A percentile compares a stretch with the other conserved stretches of the same genome.
phyloP scores from a whole-genome alignment of 1,139 yeast genomes.

The Yamadazyma atlantica region DNA sequence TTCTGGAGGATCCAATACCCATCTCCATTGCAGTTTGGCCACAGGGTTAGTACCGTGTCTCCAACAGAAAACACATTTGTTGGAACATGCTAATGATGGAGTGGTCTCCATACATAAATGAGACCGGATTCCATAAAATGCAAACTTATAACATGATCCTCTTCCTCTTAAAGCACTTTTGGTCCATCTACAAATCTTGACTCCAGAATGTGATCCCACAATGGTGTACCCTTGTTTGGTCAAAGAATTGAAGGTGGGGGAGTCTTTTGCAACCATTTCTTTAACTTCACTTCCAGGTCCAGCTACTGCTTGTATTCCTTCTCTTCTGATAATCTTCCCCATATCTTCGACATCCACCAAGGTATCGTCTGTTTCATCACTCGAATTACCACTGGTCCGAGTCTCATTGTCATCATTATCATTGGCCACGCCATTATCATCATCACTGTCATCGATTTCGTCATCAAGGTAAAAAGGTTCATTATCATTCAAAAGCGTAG shows the following conservation, averaged over 20 bases:
- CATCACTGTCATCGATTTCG: slow-evolving; percentile 36
- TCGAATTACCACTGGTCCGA: slow-evolving; percentile 16
- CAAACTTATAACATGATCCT: slow-evolving; percentile 91
- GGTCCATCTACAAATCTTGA: slow-evolving; percentile 94
- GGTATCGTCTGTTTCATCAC: slow-evolving; percentile 42
- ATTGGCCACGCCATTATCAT: slow-evolving; percentile 21
- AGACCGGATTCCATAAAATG: slow-evolving; percentile 85
- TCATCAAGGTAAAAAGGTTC: slow-evolving; percentile 57
- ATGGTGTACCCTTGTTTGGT: slow-evolving; percentile 93
- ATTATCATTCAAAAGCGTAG: slow-evolving; percentile 61
- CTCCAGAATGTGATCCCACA: slow-evolving; percentile 95
- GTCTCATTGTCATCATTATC: slow-evolving; percentile 1
- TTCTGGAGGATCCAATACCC: slow-evolving; percentile 93
- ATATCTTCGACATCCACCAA: slow-evolving; percentile 85
- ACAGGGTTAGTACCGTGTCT: slow-evolving; percentile 97
- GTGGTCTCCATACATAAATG: slow-evolving; percentile 97
- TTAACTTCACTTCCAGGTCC: slow-evolving; percentile 42
- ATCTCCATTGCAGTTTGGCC: slow-evolving; percentile 88
- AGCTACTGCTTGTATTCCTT: slow-evolving; percentile 20
- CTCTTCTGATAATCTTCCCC: slow-evolving; percentile 57
- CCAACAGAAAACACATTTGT: slow-evolving; percentile 97
- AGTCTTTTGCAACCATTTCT: slow-evolving; percentile 86
- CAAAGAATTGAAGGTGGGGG: slow-evolving; percentile 84
- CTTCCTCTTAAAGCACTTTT: slow-evolving; percentile 91
- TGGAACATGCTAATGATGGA: slow-evolving; percentile 89